Base-by-base conservation (phyloP, 805 yeast genomes). In the Candida awuae region DNA sequence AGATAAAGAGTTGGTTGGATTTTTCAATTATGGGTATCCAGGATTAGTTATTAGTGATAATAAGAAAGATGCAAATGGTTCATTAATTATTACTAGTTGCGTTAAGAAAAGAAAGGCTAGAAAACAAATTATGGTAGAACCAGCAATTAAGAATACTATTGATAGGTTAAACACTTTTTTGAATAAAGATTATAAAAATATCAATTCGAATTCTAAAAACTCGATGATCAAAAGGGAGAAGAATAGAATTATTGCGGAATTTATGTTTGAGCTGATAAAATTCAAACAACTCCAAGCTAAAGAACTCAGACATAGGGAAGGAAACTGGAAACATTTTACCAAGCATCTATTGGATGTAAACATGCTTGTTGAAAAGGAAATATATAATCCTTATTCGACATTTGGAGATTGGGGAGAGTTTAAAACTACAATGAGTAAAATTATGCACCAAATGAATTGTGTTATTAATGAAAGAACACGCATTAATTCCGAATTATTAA, bases 221-320 rank as follows among this genome's bases (percentile, higher is more conserved):
- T 43, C 56, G 6, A 23, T 50, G 6, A 45, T 44, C 29, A 53
- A 46, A 29, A 49, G 52, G 25, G 49, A 49, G 25, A 55, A 51
- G 35, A 53, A 56, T 34, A 52, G 47, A 36, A 34, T 53, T 7
- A 32, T 58, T 22, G 53, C 59, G 15, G 42, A 41, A 6, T 59
- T 59, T 41, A 32, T 61, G 2, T 51, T 46, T 36, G 62, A 59
- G 15, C 32, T 52, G 17, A 29, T 55, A 4, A 30, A 38, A 9
- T 37, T 39, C n/a, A 52, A 55, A 34, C 35, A 48, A 26, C 46
- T 41, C 12, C 45, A 50, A 36, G 38, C 44, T 7, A 45, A 50
- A 29, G 28, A 22, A 3, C 38, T 41, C 40, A 49, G 63, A 35
- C 25, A 43, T 8, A 35, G 30, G 8, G 27, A 38, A 15, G 64